phyloP scores from a whole-genome alignment of 1,139 yeast genomes.

The Sugiyamaella paludigena region DNA sequence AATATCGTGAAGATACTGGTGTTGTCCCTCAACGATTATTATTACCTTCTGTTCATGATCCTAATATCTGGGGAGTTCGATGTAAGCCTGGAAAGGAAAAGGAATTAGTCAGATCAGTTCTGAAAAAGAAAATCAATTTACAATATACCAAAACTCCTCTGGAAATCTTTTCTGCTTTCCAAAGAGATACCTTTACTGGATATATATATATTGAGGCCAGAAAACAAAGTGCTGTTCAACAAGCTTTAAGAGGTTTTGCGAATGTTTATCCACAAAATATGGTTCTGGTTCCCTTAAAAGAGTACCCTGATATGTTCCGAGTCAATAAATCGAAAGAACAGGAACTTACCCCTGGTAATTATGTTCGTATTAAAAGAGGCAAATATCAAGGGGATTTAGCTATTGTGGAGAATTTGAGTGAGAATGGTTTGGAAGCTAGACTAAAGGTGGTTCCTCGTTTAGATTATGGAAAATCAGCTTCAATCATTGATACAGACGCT shows the following conservation, averaged over 20 bases:
- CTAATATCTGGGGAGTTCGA: constrained; percentile 93
- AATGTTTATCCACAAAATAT: constrained; percentile 70
- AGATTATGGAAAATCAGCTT: constrained; percentile 77
- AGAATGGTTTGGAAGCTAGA: constrained; percentile 90
- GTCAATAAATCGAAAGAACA: constrained; percentile 88
- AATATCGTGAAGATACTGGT: constrained; percentile 84
- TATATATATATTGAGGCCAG: constrained; percentile 93
- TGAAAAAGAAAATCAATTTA: constrained; percentile 72
- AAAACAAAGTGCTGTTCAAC: constrained; percentile 86
- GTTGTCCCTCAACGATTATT: constrained; percentile 90
- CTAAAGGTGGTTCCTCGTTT: constrained; percentile 89
- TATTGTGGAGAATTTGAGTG: constrained; percentile 87
- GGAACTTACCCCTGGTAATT: constrained; percentile 85
- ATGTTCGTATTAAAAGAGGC: constrained; percentile 87
- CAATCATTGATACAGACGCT: constrained; percentile 48
- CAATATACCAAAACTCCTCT: constrained; percentile 61
- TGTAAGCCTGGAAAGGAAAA: constrained; percentile 93
- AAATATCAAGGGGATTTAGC: constrained; percentile 92
- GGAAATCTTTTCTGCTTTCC: constrained; percentile 87
- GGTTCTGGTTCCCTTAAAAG: constrained; percentile 90
- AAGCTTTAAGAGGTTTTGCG: constrained; percentile 84
- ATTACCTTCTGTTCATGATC: constrained; percentile 94
- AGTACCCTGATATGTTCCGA: constrained; percentile 87
- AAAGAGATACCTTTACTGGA: constrained; percentile 88
- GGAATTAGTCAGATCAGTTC: constrained; percentile 78